These are phyloP conservation scores for Colletotrichum brevisporum DNA, from an alignment of 2,329 filamentous ascomycete species.

Conservation along the genomic window DNA sequence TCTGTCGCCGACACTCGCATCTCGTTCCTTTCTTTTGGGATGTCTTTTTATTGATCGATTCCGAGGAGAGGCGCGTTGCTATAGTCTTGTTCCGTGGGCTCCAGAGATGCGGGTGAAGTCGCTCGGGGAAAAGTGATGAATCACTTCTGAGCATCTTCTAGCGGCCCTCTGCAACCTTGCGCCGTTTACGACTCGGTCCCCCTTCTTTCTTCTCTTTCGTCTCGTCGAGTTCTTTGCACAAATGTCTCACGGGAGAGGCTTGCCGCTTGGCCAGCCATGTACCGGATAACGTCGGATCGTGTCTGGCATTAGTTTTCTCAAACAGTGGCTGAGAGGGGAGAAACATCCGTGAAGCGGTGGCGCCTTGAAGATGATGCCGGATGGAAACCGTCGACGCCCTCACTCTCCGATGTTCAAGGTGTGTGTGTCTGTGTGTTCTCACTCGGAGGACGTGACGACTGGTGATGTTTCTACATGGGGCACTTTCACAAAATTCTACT, in stretches of 20 bases:
- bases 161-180: background rate
- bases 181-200: background rate
- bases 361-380: too few species aligned
- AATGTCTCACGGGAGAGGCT: constrained; percentile 28
- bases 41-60: constrained; percentile 2
- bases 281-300: constrained; percentile 4
- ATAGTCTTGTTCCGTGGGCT: background rate
- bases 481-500: background rate
- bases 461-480: background rate
- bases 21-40: constrained; percentile 21
- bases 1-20: background rate
- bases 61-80: background rate
- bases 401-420: background rate
- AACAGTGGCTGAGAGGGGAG: background rate
- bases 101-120: background rate
- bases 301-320: constrained; percentile 4
- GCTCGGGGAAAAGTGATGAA: constrained; percentile 18
- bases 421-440: background rate
- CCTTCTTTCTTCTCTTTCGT: constrained; percentile 4
- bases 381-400: background rate
- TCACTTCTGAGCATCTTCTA: constrained; percentile 21
- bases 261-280: constrained; percentile 18
- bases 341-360: background rate
- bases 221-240: background rate
- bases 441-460: background rate